Conservation (phyloP, 306 rosid species). For the Castanospermum australe region DNA sequence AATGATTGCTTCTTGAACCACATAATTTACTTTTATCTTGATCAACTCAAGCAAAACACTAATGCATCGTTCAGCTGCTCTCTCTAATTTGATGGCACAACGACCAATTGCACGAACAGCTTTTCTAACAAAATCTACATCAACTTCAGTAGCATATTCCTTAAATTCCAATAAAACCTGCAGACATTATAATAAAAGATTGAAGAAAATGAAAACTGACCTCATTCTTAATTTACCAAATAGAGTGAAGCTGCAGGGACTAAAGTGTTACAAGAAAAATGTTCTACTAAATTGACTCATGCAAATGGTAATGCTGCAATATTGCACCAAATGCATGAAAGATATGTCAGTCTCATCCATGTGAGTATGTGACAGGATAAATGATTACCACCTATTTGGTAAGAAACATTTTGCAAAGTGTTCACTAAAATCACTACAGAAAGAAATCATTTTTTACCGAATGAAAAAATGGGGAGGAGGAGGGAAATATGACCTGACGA, state of each 20-base stretch:
- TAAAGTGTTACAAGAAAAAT: not conserved
- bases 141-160: constrained; percentile 89
- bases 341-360: not conserved
- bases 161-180: constrained; percentile 85
- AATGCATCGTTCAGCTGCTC: constrained; percentile 99
- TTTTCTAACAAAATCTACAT: constrained; percentile 81
- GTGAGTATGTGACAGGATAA: constrained; percentile 8
- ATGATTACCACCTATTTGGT: not conserved
- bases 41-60: constrained; percentile 98
- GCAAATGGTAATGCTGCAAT: constrained; percentile 1
- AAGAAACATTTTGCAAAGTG: not conserved
- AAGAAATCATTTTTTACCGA: not conserved
- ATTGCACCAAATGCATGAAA: not conserved
- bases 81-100: constrained; percentile 85
- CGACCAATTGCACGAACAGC: constrained; percentile 93
- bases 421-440: not conserved
- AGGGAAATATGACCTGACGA: not conserved
- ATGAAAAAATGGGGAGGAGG: not conserved
- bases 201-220: not conserved
- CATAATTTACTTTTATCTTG: constrained; percentile 98
- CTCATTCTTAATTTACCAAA: not conserved
- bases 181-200: constrained; percentile 13
- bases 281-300: constrained; percentile 1
- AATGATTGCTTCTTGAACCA: constrained; percentile 99
- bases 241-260: not conserved